Base-by-base conservation (phyloP, 805 yeast genomes). In the Hanseniaspora thailandica region DNA sequence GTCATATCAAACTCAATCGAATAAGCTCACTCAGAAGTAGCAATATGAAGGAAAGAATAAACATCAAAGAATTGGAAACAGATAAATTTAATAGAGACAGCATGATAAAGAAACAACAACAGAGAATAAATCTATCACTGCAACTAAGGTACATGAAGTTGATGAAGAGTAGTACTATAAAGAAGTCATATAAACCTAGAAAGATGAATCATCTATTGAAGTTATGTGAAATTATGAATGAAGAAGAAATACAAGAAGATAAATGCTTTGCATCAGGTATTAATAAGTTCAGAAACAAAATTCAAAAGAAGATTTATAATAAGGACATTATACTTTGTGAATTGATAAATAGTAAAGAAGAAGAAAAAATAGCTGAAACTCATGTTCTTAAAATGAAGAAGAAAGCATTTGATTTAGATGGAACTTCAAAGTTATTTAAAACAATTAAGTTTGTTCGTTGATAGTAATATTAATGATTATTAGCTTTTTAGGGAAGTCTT, bases 141-240 rank as follows among this genome's bases (percentile, higher is more conserved):
- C 34, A 48, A 6, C 9, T 40, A 10, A 39, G 26, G 17, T 48
- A 48, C 19, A 10, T 48, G 9, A 48, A 40, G 33, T 20, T 48
- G 3, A 31, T 30, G 25, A 48, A 48, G 25, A n/a, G 12, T 4
- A 40, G 17, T 22, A n/a, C 22, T 31, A 15, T 6, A 5, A 40
- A 31, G 25, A 48, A 40, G 17, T 36, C 45, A 3, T 48, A 40
- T n/a, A 40, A 26, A 15, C 25, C 22, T 22, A 40, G 23, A 30
- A 47, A 15, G 15, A 31, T 20, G 13, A 40, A 23, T 9, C 17
- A 17, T 23, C 28, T 49, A 12, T 26, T 49, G 4, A 49, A 41
- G 15, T 15, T 49, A 15, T 41, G 47, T 41, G 53, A 49, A 23
- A 13, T 49, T 12, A 26, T 19, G 3, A 35, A 49, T 34, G 53